Evolutionary conservation across 371 early-diverging fungal genomes (phyloP), one percentile per base, ranked within the genome.

Genomic region (Mortierella sp.): DNA sequence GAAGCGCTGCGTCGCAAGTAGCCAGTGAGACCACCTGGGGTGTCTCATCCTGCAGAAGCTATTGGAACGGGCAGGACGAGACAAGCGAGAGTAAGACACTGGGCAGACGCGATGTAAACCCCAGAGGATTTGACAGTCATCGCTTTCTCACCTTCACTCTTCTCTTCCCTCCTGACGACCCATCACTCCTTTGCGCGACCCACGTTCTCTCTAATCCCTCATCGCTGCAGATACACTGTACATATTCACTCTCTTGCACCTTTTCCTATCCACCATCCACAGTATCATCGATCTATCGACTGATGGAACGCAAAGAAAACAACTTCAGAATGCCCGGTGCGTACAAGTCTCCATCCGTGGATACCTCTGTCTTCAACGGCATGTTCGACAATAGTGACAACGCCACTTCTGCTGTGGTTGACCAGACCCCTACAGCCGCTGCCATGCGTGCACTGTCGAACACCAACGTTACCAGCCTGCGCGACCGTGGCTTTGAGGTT

Each of bases 401-500:
- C n/a, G 31, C 60, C 14, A 49, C 55, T 16, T 54, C 53, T 37
- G 41, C 57, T 12, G 31, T 16, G 39, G 3, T 21, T 14, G 8
- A 54, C 13, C 5, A 43, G 9, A 9, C 25, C 25, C 29, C 63
- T 5, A 13, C 22, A 43, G 65, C 65, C 21, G 27, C 60, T 16
- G 21, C 66, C 28, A 61, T 65, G 66, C 51, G 66, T 29, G 61
- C 61, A n/a, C n/a, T n/a, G n/a, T n/a, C n/a, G n/a, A n/a, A n/a
- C 21, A 14, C 53, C 22, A 64, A 47, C 40, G 46, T 54, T 8
- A 43, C 19, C 22, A 70, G 61, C 46, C 62, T 53, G 10, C 40
- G 43, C 19, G 62, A 31, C 2, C 44, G 41, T 12, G 19, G 19
- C 44, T 65, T 51, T 24, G 63, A 57, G 29, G 43, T 72, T 27